phyloP scores from a whole-genome alignment of 345 rosid genomes.

The Arabidopsis arenosa region DNA sequence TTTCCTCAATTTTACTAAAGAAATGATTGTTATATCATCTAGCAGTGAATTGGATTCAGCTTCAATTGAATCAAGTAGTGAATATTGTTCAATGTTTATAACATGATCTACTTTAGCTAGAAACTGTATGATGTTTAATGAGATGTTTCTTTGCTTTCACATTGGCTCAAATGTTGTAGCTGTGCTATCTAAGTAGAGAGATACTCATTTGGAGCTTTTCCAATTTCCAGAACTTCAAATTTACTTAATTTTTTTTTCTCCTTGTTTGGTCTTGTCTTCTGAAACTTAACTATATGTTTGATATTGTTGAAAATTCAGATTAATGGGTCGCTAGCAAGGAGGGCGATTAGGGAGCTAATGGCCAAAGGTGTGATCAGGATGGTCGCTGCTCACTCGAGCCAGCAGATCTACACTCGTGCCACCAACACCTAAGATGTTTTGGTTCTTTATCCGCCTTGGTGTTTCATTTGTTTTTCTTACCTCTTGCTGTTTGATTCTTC shows the following conservation, averaged over 20 bases:
- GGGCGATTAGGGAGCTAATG: conserved; percentile 75
- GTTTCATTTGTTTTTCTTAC: conserved; percentile 1
- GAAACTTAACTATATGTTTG: background rate
- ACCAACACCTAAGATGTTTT: conserved; percentile 58
- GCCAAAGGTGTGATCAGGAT: conserved; percentile 74
- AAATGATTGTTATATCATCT: background rate
- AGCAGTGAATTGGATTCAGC: background rate
- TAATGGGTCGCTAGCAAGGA: conserved; percentile 66
- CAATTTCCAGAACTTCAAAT: background rate
- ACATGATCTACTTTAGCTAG: background rate
- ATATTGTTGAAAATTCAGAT: conserved; percentile 38
- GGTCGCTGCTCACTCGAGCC: conserved; percentile 69
- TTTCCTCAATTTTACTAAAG: background rate
- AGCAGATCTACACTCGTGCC: conserved; percentile 79
- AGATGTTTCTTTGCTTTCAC: background rate
- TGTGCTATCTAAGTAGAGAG: background rate
- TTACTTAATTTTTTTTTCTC: background rate
- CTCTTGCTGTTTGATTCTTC: background rate
- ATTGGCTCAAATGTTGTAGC: background rate
- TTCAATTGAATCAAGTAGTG: background rate
- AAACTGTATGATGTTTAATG: background rate
- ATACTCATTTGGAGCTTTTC: no score
- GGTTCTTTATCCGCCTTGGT: background rate
- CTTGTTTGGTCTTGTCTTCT: background rate
- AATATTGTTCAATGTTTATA: background rate